Evolutionary conservation across 208 protist species (phyloP), one percentile per base, ranked within the genome.

Genomic region (Leishmania martiniquensis): DNA sequence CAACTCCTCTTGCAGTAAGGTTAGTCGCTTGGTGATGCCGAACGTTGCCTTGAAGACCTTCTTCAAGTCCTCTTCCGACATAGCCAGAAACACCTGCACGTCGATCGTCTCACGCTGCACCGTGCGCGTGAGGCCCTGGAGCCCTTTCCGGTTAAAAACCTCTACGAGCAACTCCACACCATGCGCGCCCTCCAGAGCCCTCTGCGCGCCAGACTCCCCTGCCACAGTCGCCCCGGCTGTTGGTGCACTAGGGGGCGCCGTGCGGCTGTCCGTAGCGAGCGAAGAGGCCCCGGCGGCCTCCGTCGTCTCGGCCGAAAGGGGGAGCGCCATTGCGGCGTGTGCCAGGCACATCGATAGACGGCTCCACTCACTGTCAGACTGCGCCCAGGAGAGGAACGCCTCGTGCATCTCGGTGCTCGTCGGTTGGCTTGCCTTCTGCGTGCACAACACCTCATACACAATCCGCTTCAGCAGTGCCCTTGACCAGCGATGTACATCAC

Each of bases 11-110:
- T 98, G 94, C 17, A 98, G 85, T 47, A 90, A 63, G 62, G 89
- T 77, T n/a, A 98, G 85, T 44, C 91, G 89, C 85, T 93, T 95
- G 12, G 85, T 78, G 12, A 96, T 74, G 37, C 93, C 94, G 81
- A 94, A 94, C 0, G 94, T 98, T 3, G 91, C 81, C 78, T 92
- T 95, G 80, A 98, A 98, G 5, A 95, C 88, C 12, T 70, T 84
- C 68, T 85, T 82, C 39, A 96, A 87, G 54, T 96, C 92, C 5
- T 86, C 81, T n/a, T 85, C 52, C 25, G 68, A 86, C 94, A 98
- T 98, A 29, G 89, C 62, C 39, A 95, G 73, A 62, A 98, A 98
- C 6, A 95, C 89, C 6, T 75, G 55, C 69, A 96, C 82, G 66
- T 98, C 94, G 80, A 98, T 95, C 62, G 91, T 86, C 76, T 96